These are phyloP conservation scores for Vitis cinerea DNA, from an alignment of 164 flowering plant genomes.

Conservation along the genomic window DNA sequence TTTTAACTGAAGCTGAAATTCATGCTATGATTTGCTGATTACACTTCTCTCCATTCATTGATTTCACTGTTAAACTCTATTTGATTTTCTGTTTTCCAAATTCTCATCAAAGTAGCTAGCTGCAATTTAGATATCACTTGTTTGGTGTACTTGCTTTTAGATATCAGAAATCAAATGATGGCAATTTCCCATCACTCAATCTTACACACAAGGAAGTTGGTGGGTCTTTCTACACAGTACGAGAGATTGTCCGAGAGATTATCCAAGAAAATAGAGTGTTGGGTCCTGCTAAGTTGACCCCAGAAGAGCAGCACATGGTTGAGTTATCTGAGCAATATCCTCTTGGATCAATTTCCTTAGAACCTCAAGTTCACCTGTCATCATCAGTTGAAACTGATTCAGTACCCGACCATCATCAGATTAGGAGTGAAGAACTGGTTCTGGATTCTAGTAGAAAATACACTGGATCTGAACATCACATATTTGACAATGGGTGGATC, in stretches of 20 bases:
- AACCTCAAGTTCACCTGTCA: slow-evolving; percentile 30
- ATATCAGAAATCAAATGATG: slow-evolving; percentile 68
- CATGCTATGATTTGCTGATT: no score
- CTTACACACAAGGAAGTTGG: slow-evolving; percentile 96
- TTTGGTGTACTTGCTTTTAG: slow-evolving; percentile 38
- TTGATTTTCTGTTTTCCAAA: neutral
- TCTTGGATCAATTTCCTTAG: slow-evolving; percentile 46
- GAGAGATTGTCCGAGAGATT: slow-evolving; percentile 89
- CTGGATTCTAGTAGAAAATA: slow-evolving; percentile 12
- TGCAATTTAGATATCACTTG: neutral
- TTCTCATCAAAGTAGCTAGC: neutral
- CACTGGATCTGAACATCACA: slow-evolving; percentile 21
- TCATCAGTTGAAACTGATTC: slow-evolving; percentile 27
- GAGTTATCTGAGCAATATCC: slow-evolving; percentile 35
- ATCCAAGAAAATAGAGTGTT: slow-evolving; percentile 90
- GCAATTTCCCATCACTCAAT: slow-evolving; percentile 80
- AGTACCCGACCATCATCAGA: slow-evolving; percentile 18
- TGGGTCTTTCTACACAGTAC: slow-evolving; percentile 90
- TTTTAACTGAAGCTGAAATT: no score
- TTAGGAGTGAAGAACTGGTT: slow-evolving; percentile 19
- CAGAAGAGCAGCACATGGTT: slow-evolving; percentile 34
- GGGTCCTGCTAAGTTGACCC: slow-evolving; percentile 57
- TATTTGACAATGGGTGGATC: slow-evolving; percentile 15
- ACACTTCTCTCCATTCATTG: no score
- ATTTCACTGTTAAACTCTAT: no score